Conservation (phyloP, 768 basidiomycete genomes). For the Macrolepiota fuliginosa region DNA sequence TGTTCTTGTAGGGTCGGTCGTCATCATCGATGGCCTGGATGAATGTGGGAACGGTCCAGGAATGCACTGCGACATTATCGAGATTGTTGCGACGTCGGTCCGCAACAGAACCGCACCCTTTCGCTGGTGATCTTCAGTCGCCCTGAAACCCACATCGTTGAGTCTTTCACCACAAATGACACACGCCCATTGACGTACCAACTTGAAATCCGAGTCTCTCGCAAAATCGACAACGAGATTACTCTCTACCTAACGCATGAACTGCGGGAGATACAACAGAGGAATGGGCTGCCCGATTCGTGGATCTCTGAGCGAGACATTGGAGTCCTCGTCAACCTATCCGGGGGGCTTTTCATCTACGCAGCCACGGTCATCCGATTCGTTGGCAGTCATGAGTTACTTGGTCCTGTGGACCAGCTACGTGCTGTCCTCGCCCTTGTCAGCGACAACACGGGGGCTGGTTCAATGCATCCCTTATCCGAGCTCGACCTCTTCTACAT, state of each 20-base stretch:
- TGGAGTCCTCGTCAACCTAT: neutral
- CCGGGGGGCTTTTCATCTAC: neutral
- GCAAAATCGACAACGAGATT: constrained; percentile 1
- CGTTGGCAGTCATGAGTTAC: neutral
- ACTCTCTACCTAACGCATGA: neutral
- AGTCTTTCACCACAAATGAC: neutral
- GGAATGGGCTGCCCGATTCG: neutral
- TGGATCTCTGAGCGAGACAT: constrained; percentile 9
- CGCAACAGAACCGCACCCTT: neutral
- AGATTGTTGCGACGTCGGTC: neutral
- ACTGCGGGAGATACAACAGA: neutral
- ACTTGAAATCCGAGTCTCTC: neutral
- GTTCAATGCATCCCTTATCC: neutral
- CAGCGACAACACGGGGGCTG: neutral
- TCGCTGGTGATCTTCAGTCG: neutral
- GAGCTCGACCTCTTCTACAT: neutral
- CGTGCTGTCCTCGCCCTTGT: neutral
- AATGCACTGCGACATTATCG: neutral
- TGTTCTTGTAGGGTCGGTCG: neutral
- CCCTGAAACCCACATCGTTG: neutral
- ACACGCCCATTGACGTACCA: neutral
- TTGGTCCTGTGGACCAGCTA: neutral
- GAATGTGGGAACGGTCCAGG: neutral
- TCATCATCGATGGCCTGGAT: neutral
- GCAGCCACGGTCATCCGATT: neutral